phyloP scores from a whole-genome alignment of 306 rosid species.

The Hippophae rhamnoides region DNA sequence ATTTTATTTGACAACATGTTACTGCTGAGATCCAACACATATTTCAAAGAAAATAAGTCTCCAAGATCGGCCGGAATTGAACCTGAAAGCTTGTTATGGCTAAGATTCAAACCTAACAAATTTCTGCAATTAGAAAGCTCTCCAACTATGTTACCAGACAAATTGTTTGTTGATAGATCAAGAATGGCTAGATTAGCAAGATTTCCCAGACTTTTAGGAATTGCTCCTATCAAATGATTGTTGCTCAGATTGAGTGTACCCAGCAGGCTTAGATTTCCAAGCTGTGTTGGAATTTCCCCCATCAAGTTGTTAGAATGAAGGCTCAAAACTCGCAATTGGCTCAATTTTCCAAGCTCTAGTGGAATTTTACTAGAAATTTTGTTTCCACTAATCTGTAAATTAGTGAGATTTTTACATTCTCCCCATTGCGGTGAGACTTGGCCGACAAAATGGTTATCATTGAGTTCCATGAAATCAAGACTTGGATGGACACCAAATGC shows the following conservation, averaged over 20 bases:
- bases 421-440: constrained; percentile 38
- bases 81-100: constrained; percentile 40
- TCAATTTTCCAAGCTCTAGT: constrained; percentile 29
- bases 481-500: constrained; percentile 5
- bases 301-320: constrained; percentile 30
- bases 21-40: constrained; percentile 42
- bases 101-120: constrained; percentile 32
- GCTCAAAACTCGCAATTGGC: constrained; percentile 14
- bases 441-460: constrained; percentile 34
- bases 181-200: constrained; percentile 18
- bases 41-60: constrained; percentile 22
- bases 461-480: constrained; percentile 4
- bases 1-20: constrained; percentile 39
- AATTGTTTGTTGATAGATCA: constrained; percentile 41
- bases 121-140: constrained; percentile 14
- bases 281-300: constrained; percentile 38
- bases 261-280: constrained; percentile 29
- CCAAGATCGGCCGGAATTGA: constrained; percentile 42
- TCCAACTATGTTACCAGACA: constrained; percentile 32
- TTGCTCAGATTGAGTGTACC: constrained; percentile 27
- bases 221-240: constrained; percentile 39
- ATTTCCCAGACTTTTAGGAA: constrained; percentile 22
- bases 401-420: constrained; percentile 30
- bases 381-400: constrained; percentile 33
- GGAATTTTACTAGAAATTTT: constrained; percentile 46